Conservation (phyloP, 2,329 filamentous ascomycete genomes). For the Ceratocystis cacaofunesta region DNA sequence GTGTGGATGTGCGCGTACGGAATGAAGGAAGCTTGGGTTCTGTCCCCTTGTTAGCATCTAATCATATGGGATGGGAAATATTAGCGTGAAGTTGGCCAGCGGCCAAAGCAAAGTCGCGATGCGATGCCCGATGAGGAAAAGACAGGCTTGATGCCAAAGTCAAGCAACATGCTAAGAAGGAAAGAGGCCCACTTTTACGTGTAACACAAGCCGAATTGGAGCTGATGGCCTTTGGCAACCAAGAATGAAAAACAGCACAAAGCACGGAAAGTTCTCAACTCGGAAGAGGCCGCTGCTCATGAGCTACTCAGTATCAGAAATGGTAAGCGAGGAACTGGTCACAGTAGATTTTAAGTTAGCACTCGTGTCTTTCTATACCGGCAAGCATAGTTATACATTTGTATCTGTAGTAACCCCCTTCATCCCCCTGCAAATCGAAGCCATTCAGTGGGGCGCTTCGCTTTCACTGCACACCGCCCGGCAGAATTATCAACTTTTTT, state of each 20-base stretch:
- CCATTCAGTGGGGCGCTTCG: slow-evolving; percentile 7
- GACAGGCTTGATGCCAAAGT: not conserved
- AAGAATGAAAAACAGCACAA: not conserved
- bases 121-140: not conserved
- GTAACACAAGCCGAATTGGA: not conserved
- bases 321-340: too few relatives aligned
- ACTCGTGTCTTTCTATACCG: too few relatives aligned
- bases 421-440: not conserved
- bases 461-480: slow-evolving; percentile 17
- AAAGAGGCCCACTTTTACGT: not conserved
- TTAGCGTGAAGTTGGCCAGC: not conserved
- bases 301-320: too few relatives aligned
- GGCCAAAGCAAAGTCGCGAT: not conserved
- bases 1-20: not conserved
- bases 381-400: too few relatives aligned
- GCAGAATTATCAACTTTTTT: slow-evolving; percentile 28
- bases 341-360: too few relatives aligned
- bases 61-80: not conserved
- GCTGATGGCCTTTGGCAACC: not conserved
- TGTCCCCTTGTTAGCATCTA: not conserved
- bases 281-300: too few relatives aligned
- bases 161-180: not conserved
- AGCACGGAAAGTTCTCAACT: too few relatives aligned
- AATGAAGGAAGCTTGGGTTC: not conserved
- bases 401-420: not conserved